Percentiles rank a stretch among this genome's conserved stretches.
Conservation (phyloP, 805 yeast genomes). For the Candida gorgasii region DNA sequence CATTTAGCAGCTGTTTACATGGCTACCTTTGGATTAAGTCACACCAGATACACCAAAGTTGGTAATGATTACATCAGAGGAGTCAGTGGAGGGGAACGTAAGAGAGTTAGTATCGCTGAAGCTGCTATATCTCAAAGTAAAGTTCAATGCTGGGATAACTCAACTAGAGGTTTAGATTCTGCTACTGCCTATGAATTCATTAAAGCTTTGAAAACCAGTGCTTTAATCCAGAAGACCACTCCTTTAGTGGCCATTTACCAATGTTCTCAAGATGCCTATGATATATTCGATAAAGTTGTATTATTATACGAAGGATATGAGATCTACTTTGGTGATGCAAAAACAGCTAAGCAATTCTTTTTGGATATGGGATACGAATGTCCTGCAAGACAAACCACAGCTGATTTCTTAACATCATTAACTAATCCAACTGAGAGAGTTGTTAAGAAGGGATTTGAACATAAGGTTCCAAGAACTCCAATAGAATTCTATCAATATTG, state of each 20-base stretch:
- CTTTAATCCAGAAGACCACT: slow-evolving; percentile 50
- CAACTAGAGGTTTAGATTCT: slow-evolving; percentile 83
- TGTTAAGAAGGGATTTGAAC: slow-evolving; percentile 49
- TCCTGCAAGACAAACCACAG: slow-evolving; percentile 64
- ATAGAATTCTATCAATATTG: slow-evolving; percentile 59
- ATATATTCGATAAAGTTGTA: slow-evolving; percentile 48
- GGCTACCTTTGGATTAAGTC: slow-evolving; percentile 51
- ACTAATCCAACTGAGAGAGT: slow-evolving; percentile 67
- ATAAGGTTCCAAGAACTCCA: slow-evolving; percentile 56
- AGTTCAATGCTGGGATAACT: slow-evolving; percentile 62
- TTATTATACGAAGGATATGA: slow-evolving; percentile 50
- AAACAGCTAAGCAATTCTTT: slow-evolving; percentile 50
- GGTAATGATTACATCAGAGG: slow-evolving; percentile 69
- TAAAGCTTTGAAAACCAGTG: slow-evolving; percentile 62
- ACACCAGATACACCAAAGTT: slow-evolving; percentile 57
- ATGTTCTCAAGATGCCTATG: slow-evolving; percentile 50
- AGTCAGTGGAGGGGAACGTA: slow-evolving; percentile 85
- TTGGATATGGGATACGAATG: slow-evolving; percentile 61
- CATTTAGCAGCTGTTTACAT: slow-evolving; percentile 44
- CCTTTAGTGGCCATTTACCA: slow-evolving; percentile 62
- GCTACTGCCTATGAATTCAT: slow-evolving; percentile 80
- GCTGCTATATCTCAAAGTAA: slow-evolving; percentile 64
- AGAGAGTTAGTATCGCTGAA: slow-evolving; percentile 82
- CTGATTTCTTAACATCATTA: slow-evolving; percentile 65
- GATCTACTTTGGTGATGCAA: slow-evolving; percentile 47